These are phyloP conservation scores for Phtheirospermum japonicum DNA, from an alignment of 257 asterid genomes.

Conservation along the genomic window DNA sequence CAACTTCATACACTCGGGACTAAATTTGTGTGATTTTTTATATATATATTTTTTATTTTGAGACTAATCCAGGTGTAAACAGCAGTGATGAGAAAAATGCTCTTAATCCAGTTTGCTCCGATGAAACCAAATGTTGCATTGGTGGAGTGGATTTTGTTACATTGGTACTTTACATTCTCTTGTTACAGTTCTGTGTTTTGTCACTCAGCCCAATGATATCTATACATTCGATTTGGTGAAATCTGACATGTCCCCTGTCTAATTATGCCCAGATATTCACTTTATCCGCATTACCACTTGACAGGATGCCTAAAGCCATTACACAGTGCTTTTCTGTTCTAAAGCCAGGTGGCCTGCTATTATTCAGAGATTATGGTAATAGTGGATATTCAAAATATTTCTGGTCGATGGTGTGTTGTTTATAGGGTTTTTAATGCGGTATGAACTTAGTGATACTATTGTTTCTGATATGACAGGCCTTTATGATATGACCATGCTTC, in stretches of 20 bases:
- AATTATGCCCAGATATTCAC: constrained; percentile 74
- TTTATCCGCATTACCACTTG: constrained; percentile 73
- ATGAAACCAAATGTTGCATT: constrained; percentile 49
- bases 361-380: constrained; percentile 94
- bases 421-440: constrained; percentile 7
- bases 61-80: constrained; percentile 39
- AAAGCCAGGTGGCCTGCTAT: constrained; percentile 82
- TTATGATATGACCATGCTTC: constrained; percentile 97
- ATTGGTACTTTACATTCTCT: constrained; percentile 47
- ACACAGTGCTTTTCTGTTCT: constrained; percentile 65
- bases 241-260: constrained; percentile 24
- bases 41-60: neutral
- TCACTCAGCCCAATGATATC: neutral
- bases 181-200: neutral
- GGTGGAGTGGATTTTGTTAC: constrained; percentile 87
- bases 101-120: constrained; percentile 24
- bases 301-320: constrained; percentile 66
- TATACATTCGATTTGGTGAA: neutral
- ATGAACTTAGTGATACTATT: neutral
- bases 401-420: neutral
- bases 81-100: constrained; percentile 25
- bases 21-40: neutral
- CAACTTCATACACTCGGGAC: constrained; percentile 9
- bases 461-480: constrained; percentile 53
- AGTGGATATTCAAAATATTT: constrained; percentile 13